Base-by-base conservation (phyloP, 768 basidiomycete genomes). In the Amanita inopinata region DNA sequence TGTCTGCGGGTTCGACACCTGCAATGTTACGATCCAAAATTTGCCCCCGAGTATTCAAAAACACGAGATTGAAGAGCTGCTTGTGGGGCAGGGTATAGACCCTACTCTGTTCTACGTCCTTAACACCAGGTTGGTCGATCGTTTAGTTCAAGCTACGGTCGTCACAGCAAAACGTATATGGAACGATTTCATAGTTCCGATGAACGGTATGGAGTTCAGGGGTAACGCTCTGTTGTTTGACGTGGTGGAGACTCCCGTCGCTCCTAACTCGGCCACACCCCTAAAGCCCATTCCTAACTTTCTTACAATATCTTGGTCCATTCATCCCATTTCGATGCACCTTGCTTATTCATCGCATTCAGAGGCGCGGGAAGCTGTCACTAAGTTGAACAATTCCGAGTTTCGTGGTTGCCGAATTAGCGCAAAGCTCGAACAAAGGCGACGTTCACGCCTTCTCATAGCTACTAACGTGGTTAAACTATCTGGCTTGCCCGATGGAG, bases 1-100 rank as follows among this genome's bases (percentile, higher is more conserved):
- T 22, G 53, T 73, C 19, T 61, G 69, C 12, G 75, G 73, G 3
- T 78, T 74, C 47, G 73, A 80, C 31, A 65, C 70, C 4, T 73
- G 70, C 49, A 62, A 62, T 7, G 53, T 80, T 18, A 65, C 54
- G 1, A 56, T 80, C 34, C 61, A 57, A 38, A 68, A 69, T 43
- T 58, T 80, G 20, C 72, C 76, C 0, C 33, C 44, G 15, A 56
- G 70, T 25, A 61, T 62, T 2, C 65, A 55, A 32, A 53, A 52
- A 3, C 47, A 55, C 2, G 72, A 77, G 32, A 55, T 79, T 9
- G 57, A 45, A 4, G 57, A 60, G 0, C 56, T 78, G 6, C 67
- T 78, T 43, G 51, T 53, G 3, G 58, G 59, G 24, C 72, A 71
- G 22, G 72, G 70, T 12, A 43, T 71, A 12, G 60, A 64, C n/a